Evolutionary conservation across 805 yeast species (phyloP), one percentile per base, ranked within the genome.

Genomic region (Kazachstania viticola): DNA sequence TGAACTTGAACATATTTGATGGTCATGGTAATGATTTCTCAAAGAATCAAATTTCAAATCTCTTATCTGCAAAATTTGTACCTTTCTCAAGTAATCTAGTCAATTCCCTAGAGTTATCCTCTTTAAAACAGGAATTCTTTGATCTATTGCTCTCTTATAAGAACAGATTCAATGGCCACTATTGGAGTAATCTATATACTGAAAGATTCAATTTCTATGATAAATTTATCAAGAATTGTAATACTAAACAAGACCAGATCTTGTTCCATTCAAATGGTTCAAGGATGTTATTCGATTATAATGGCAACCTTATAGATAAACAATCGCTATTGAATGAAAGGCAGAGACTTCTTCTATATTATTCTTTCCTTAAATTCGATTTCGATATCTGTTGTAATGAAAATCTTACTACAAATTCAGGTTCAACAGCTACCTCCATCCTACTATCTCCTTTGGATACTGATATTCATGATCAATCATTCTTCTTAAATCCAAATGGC

Each of bases 1-100:
- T 88, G 58, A 73, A 72, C 42, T 75, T 82, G 46, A 72, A 73
- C 28, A 68, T 91, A 2, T 85, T 81, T 54, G 98, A 91, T 58
- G 98, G 98, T 8, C 98, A 91, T 58, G 98, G 97, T 6, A 94
- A 95, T 15, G 66, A 64, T 16, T 75, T 76, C 33, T 23, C 25
- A 8, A 23, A n/a, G 14, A 33, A 39, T 9, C 19, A 32, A 16
- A 82, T 94, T 45, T 67, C 85, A 28, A 65, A 62, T 16, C 79
- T 68, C 46, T 60, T 87, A 9, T 58, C 65, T 14, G 55, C 64
- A 3, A 61, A 73, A 33, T n/a, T n/a, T n/a, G n/a, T n/a, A n/a
- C n/a, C n/a, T n/a, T n/a, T n/a, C n/a, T n/a, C n/a, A n/a, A 55
- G 64, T 3, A 61, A 73, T 33, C 61, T 91, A 19, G 74, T 65